These are phyloP conservation scores for Drosera spatulata DNA, from an alignment of 179 eudicot species.

Conservation along the genomic window DNA sequence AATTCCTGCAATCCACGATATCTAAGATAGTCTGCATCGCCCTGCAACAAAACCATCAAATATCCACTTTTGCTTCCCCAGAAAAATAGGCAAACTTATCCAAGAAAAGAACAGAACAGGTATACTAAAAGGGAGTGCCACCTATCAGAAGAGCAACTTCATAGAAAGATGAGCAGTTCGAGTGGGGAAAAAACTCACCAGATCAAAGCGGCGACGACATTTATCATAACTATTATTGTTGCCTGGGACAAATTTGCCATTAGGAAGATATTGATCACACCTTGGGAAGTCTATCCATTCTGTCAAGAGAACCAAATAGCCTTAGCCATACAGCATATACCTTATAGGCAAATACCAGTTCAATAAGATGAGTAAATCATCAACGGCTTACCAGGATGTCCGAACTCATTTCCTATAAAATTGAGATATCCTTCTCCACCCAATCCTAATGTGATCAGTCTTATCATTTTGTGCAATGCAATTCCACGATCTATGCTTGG, in stretches of 20 bases:
- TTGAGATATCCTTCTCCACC: constrained; percentile 99
- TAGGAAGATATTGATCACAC: constrained; percentile 68
- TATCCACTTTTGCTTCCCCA: too few relatives aligned
- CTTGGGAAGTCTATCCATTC: constrained; percentile 99
- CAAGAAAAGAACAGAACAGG: too few relatives aligned
- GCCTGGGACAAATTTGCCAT: constrained; percentile 67
- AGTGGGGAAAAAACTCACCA: constrained; percentile 31
- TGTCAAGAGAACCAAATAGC: constrained; percentile 20
- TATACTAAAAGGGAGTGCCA: too few relatives aligned
- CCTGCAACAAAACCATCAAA: too few relatives aligned
- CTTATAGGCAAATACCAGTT: not conserved
- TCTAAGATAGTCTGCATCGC: too few relatives aligned
- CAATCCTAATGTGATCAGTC: constrained; percentile 90
- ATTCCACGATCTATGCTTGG: constrained; percentile 94
- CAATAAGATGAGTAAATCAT: not conserved
- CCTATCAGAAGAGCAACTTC: not conserved
- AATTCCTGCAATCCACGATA: too few relatives aligned
- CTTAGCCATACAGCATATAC: constrained; percentile 3
- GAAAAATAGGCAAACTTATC: too few relatives aligned
- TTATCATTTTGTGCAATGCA: constrained; percentile 97
- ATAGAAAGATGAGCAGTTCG: not conserved
- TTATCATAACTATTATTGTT: constrained; percentile 81
- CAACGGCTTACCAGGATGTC: constrained; percentile 67
- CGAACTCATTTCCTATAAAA: constrained; percentile 23
- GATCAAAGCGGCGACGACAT: constrained; percentile 96